Base-by-base conservation (phyloP, 805 yeast genomes). In the Kodamaea laetipori region DNA sequence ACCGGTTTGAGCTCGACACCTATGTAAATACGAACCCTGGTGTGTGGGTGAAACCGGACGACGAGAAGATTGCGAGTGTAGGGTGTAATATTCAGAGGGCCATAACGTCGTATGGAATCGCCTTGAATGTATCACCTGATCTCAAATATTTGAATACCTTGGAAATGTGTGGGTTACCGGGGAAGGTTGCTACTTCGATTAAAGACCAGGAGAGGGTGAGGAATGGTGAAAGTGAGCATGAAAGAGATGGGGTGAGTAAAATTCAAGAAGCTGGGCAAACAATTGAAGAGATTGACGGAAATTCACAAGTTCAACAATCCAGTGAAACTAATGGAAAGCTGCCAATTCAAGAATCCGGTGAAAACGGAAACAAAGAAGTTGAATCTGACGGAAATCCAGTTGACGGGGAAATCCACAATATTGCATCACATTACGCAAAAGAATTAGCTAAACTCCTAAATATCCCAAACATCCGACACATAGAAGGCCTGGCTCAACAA, bases 31-130 rank as follows among this genome's bases (percentile, higher is more conserved):
- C 73, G 12, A 78, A 89, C 52, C 92, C 96, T 0, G 98, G 98
- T 0, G 96, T 92, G 2, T 92, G 97, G 97, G 70, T 84, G 27
- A 36, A 49, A 15, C 41, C 67, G 10, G 56, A 69, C 4, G 64
- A 72, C 42, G 56, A 65, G 23, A 90, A 94, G 61, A 84, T 94
- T 24, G 90, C 96, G 1, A 86, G 97, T 17, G 78, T 95, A 4
- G 99, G 99, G 0, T 81, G 92, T 40, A 90, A 89, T 55, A 82
- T 92, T 5, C 83, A 89, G 49, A 69, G 97, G 45, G 81, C 86
- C 9, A 76, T 94, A 24, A 88, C 97, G 0, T 81, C 94, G 0
- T 96, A 90, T 66, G 99, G 99, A 0, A 72, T 92, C 11, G 87
- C 92, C 1, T 74, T 94, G 34, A 94, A 94, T 58, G 82, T 86